phyloP scores from a whole-genome alignment of 2,329 filamentous ascomycete genomes.

The Fusarium sp. region DNA sequence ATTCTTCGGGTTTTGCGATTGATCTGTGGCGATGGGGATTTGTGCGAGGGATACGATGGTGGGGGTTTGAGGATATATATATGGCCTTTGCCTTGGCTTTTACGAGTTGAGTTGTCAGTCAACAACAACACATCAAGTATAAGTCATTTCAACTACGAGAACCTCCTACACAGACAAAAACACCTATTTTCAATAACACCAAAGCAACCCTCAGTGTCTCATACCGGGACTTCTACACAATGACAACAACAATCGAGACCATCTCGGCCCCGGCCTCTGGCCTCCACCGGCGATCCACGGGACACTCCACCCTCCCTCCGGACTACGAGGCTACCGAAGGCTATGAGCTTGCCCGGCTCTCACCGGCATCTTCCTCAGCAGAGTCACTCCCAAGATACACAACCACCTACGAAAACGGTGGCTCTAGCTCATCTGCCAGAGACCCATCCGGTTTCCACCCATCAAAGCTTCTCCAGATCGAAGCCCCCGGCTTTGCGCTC shows the following conservation, averaged over 20 bases:
- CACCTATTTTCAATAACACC: not conserved
- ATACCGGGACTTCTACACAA: not conserved
- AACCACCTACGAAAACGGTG: conserved; percentile 7
- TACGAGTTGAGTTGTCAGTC: not conserved
- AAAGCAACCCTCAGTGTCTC: not conserved
- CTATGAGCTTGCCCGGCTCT: conserved; percentile 42
- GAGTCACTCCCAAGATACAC: conserved; percentile 47
- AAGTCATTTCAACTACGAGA: not conserved
- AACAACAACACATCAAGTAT: not conserved
- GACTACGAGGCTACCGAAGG: conserved; percentile 42
- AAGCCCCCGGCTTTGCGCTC: conserved; percentile 57
- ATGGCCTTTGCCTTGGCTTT: not conserved
- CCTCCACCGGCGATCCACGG: conserved; percentile 18
- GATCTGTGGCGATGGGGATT: not conserved
- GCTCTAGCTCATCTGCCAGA: conserved; percentile 14
- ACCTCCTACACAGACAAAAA: not conserved
- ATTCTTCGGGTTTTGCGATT: conserved; percentile 29
- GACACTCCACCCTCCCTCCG: conserved; percentile 43
- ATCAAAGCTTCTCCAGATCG: conserved; percentile 61
- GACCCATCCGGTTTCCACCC: conserved; percentile 52
- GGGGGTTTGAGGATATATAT: conserved; percentile 2
- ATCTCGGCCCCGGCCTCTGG: conserved; percentile 3
- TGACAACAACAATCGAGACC: conserved; percentile 15
- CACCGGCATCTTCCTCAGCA: conserved; percentile 42
- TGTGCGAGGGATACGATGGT: not conserved